A percentile compares a stretch with the other conserved stretches of the same genome.
Evolutionary conservation across 1,139 yeast genomes (phyloP).

Genomic region (Suhomyces ambrosiae): DNA sequence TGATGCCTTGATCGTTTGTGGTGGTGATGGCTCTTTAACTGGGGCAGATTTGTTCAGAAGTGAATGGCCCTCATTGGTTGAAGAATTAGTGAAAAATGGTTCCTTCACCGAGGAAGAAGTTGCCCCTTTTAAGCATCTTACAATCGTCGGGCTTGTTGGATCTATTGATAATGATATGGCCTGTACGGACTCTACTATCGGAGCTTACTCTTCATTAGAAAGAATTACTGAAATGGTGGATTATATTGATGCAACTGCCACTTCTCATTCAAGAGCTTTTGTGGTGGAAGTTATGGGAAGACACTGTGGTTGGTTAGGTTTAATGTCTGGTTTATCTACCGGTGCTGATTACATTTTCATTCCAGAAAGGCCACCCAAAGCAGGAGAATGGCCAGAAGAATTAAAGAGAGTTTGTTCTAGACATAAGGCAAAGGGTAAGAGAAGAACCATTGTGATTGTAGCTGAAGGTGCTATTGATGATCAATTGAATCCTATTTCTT

Average conservation of each 20-base stretch:
- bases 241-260: constrained; percentile 82
- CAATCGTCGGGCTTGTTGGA: constrained; percentile 78
- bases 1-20: constrained; percentile 79
- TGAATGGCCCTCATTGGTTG: constrained; percentile 77
- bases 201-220: constrained; percentile 76
- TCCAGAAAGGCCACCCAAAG: constrained; percentile 73
- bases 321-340: constrained; percentile 82
- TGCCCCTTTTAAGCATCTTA: constrained; percentile 56
- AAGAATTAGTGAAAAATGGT: constrained; percentile 56
- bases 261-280: constrained; percentile 80
- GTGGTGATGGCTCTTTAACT: constrained; percentile 84
- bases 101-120: constrained; percentile 54
- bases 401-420: constrained; percentile 64
- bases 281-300: constrained; percentile 91
- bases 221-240: constrained; percentile 78
- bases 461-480: constrained; percentile 82
- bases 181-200: constrained; percentile 79
- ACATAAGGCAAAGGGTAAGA: constrained; percentile 70
- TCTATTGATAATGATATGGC: constrained; percentile 87
- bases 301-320: constrained; percentile 86
- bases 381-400: constrained; percentile 61
- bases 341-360: constrained; percentile 80
- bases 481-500: constrained; percentile 64
- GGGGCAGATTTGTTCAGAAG: constrained; percentile 79
- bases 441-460: constrained; percentile 78